Percentiles rank a stretch among this genome's conserved stretches.
Conservation (phyloP, 768 basidiomycete genomes). For the Wakefieldia striispora region DNA sequence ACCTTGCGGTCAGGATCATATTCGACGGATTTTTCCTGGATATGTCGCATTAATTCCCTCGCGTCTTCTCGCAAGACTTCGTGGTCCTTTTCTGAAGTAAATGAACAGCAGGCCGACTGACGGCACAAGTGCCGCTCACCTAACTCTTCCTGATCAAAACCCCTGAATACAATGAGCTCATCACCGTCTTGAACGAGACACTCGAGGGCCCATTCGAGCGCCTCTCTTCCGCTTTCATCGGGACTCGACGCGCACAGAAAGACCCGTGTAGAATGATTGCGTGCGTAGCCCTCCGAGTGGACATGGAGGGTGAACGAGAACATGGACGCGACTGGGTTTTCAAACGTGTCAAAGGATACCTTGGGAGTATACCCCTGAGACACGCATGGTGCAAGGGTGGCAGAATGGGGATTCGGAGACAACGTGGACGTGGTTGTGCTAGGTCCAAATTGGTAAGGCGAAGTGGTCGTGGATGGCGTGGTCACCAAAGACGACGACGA, state of each 20-base stretch:
- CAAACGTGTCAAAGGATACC: conserved; percentile 87
- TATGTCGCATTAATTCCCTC: conserved; percentile 68
- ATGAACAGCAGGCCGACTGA: not conserved
- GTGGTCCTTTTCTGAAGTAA: conserved; percentile 64
- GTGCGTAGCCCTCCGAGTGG: conserved; percentile 77
- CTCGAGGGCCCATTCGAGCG: conserved; percentile 91
- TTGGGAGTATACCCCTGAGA: conserved; percentile 37
- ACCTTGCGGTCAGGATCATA: conserved; percentile 78
- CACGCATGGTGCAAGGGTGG: conserved; percentile 15
- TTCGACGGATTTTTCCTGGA: conserved; percentile 81
- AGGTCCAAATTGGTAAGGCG: conserved; percentile 12
- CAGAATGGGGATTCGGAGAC: conserved; percentile 18
- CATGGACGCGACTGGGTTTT: conserved; percentile 77
- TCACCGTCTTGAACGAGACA: conserved; percentile 84
- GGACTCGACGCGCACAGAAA: conserved; percentile 87
- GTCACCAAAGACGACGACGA: conserved; percentile 21
- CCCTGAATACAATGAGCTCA: conserved; percentile 88
- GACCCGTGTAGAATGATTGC: conserved; percentile 75
- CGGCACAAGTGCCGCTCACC: conserved; percentile 41
- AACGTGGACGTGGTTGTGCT: conserved; percentile 13
- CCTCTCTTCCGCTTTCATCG: conserved; percentile 85
- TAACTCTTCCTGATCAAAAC: conserved; percentile 83
- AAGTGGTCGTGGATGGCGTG: conserved; percentile 20
- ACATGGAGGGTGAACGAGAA: conserved; percentile 86
- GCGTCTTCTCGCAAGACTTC: conserved; percentile 82